Conservation (phyloP, 2,329 filamentous ascomycete genomes). For the Metarhizium humberi region DNA sequence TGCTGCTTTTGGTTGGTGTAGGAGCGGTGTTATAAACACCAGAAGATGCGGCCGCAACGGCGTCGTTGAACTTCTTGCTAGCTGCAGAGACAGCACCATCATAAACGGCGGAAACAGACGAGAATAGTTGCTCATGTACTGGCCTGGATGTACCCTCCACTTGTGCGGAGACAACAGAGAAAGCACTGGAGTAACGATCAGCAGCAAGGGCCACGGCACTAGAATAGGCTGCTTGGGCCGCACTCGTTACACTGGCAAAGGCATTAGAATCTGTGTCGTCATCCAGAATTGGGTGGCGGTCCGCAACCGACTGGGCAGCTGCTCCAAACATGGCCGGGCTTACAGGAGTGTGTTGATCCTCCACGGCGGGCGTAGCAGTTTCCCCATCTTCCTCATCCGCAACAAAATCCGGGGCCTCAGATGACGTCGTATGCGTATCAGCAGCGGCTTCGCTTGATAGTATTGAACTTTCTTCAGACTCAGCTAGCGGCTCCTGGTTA, state of each 20-base stretch:
- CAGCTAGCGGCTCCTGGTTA: not conserved
- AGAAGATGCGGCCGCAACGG: constrained; percentile 42
- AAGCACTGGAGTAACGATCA: constrained; percentile 59
- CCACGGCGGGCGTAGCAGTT: constrained; percentile 10
- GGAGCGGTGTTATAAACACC: constrained; percentile 40
- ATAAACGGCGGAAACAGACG: constrained; percentile 60
- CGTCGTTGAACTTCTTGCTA: constrained; percentile 46
- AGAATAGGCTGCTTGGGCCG: constrained; percentile 50
- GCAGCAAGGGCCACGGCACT: constrained; percentile 56
- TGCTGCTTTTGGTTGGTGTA: constrained; percentile 29
- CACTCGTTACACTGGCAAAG: constrained; percentile 28
- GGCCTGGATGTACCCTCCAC: constrained; percentile 62
- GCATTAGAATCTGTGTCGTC: constrained; percentile 26
- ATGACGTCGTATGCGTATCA: not conserved
- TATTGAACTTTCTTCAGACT: not conserved
- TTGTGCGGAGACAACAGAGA: constrained; percentile 56
- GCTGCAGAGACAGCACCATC: constrained; percentile 55
- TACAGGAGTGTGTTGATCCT: constrained; percentile 14
- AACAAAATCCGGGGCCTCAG: not conserved
- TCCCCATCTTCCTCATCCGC: constrained; percentile 3
- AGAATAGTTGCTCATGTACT: constrained; percentile 57
- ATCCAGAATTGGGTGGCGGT: constrained; percentile 38
- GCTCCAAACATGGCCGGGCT: constrained; percentile 38
- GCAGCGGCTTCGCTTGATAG: not conserved
- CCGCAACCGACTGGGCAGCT: constrained; percentile 39